These are phyloP conservation scores for Smithsoniella earleae DNA, from an alignment of 163 green algal species.

Conservation along the genomic window DNA sequence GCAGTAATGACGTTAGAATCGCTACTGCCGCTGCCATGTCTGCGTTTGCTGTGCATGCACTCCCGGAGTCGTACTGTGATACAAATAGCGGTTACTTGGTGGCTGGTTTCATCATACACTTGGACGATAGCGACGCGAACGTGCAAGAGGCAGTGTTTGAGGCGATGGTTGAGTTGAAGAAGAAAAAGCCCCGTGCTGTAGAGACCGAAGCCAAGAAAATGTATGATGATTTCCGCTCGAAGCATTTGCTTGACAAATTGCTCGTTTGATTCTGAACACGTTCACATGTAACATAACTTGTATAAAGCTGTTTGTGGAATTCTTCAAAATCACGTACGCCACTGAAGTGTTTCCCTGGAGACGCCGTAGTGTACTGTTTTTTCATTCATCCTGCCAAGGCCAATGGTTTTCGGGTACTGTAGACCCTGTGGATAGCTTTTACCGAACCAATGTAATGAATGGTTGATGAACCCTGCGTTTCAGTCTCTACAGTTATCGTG, in stretches of 20 bases:
- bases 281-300: too few relatives aligned
- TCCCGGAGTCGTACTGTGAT: conserved; percentile 8
- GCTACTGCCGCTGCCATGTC: conserved; percentile 30
- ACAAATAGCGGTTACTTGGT: conserved; percentile 46
- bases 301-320: too few relatives aligned
- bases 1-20: conserved; percentile 54
- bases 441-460: too few relatives aligned
- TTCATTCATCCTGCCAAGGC: too few relatives aligned
- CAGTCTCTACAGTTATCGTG: too few relatives aligned
- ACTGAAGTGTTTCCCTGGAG: too few relatives aligned
- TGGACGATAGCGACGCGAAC: conserved; percentile 58
- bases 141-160: conserved; percentile 50
- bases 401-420: too few relatives aligned
- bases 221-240: background rate
- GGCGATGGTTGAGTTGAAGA: background rate
- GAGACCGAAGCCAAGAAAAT: background rate
- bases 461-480: too few relatives aligned
- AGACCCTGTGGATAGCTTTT: too few relatives aligned
- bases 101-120: conserved; percentile 61
- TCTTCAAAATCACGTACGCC: too few relatives aligned
- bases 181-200: background rate
- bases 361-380: too few relatives aligned
- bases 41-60: conserved; percentile 32
- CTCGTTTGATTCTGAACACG: too few relatives aligned
- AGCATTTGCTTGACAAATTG: conserved; percentile 17